These are phyloP conservation scores for Chrysoporthe deuterocubensis DNA, from an alignment of 2,329 filamentous ascomycete genomes.

Conservation along the genomic window DNA sequence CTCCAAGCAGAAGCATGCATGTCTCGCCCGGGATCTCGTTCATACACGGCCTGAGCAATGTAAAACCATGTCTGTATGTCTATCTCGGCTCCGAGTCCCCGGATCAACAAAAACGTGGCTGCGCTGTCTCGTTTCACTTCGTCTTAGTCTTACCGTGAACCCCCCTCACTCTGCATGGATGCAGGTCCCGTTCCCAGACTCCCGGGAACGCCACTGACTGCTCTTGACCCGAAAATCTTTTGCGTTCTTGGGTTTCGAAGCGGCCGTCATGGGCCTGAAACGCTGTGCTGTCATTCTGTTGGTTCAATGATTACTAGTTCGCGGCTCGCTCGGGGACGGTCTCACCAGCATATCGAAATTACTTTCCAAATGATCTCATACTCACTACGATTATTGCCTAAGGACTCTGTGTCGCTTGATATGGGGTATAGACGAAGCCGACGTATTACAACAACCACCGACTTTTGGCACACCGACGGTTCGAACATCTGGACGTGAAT, in stretches of 20 bases:
- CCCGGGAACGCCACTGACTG: constrained; percentile 1
- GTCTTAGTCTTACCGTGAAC: constrained; percentile 6
- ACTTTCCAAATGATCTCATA: not conserved
- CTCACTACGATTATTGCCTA: not conserved
- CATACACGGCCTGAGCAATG: not conserved
- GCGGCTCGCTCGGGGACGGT: not conserved
- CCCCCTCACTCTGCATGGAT: not conserved
- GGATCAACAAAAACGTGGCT: not conserved
- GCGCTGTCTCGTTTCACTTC: constrained; percentile 1
- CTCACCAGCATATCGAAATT: not conserved
- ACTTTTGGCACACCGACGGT: not conserved
- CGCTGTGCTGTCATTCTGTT: not conserved
- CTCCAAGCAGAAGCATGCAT: constrained; percentile 7
- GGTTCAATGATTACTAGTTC: not conserved
- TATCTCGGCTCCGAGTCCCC: not conserved
- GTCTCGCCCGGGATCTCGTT: constrained; percentile 8
- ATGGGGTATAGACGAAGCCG: not conserved
- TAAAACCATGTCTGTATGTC: not conserved
- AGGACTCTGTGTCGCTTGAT: not conserved
- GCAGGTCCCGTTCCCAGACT: constrained; percentile 5
- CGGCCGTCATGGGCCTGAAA: not conserved
- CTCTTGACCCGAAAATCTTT: not conserved
- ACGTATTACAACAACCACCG: not conserved
- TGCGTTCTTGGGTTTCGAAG: not conserved
- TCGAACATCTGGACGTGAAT: not conserved